Percentiles rank a stretch among this genome's conserved stretches.
Evolutionary conservation across 225 moss, liverwort and hornwort species (phyloP).

Genomic region (Straminergon stramineum): DNA sequence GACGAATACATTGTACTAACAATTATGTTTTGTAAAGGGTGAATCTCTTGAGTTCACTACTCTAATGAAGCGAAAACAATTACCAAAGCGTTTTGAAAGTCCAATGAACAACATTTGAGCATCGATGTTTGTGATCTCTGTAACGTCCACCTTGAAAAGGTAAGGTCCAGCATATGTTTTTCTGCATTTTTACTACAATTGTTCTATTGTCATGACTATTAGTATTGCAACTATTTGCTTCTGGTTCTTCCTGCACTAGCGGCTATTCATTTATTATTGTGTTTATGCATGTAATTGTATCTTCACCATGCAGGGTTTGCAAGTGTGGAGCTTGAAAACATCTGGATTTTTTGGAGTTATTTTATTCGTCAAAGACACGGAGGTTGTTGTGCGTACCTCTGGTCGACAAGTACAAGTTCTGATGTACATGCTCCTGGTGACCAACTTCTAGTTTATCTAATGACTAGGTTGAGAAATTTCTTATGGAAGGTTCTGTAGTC

Average conservation of each 20-base stretch:
- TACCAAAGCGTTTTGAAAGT: too few species aligned
- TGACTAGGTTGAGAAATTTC: neutral
- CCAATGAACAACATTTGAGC: too few species aligned
- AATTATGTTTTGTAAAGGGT: too few species aligned
- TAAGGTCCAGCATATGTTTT: neutral
- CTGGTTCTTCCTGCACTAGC: neutral
- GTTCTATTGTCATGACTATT: neutral
- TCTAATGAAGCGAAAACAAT: too few species aligned
- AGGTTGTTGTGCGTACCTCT: slow-evolving; percentile 65
- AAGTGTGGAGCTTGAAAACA: slow-evolving; percentile 78
- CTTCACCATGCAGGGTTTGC: slow-evolving; percentile 56
- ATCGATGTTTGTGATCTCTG: too few species aligned
- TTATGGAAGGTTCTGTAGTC: neutral
- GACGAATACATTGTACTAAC: too few species aligned
- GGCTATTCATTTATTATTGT: neutral
- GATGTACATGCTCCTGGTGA: neutral
- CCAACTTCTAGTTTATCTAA: neutral
- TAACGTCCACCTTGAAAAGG: too few species aligned
- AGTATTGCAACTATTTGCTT: neutral
- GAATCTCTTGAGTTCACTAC: too few species aligned
- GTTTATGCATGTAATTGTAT: neutral
- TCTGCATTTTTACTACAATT: neutral
- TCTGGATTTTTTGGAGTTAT: slow-evolving; percentile 71
- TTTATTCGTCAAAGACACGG: slow-evolving; percentile 56
- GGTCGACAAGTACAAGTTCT: slow-evolving; percentile 58